phyloP scores from a whole-genome alignment of 805 yeast genomes.

The Wickerhamiella nectarea region DNA sequence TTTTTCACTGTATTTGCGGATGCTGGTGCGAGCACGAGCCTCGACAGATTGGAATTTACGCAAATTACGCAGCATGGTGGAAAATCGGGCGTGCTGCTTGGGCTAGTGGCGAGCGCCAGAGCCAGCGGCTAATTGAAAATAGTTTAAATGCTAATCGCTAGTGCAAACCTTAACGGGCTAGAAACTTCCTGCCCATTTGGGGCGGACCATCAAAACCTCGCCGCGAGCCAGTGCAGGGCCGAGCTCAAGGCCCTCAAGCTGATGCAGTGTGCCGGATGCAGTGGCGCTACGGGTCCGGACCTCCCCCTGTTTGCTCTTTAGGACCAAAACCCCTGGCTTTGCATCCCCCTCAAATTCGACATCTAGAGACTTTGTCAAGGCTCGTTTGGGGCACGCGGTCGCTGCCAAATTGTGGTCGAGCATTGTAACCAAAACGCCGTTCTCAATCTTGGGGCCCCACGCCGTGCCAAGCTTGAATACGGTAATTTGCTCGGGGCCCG shows the following conservation, averaged over 20 bases:
- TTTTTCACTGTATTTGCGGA: constrained; percentile 5
- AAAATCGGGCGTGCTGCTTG: neutral
- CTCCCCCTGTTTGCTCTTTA: constrained; percentile 49
- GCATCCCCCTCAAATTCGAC: constrained; percentile 37
- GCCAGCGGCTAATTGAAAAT: no score
- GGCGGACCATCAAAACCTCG: constrained; percentile 64
- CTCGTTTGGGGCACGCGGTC: constrained; percentile 70
- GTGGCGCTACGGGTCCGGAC: constrained; percentile 58
- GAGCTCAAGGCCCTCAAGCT: constrained; percentile 25
- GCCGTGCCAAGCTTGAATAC: constrained; percentile 6
- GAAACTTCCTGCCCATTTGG: constrained; percentile 51
- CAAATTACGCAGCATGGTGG: neutral
- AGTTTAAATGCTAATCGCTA: no score
- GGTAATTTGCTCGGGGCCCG: constrained; percentile 6
- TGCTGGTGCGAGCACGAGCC: neutral
- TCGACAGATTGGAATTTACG: neutral
- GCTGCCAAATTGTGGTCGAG: constrained; percentile 60
- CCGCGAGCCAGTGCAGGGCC: constrained; percentile 41
- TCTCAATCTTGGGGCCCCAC: constrained; percentile 48
- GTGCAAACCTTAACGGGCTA: neutral
- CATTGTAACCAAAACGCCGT: constrained; percentile 65
- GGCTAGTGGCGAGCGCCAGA: no score
- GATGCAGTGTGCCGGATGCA: constrained; percentile 47
- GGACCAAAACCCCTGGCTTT: constrained; percentile 46
- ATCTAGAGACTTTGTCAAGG: constrained; percentile 68